A percentile compares a stretch with the other conserved stretches of the same genome.
Evolutionary conservation across 2,329 filamentous ascomycete species (phyloP).

Genomic region (Sphaerulina populicola): DNA sequence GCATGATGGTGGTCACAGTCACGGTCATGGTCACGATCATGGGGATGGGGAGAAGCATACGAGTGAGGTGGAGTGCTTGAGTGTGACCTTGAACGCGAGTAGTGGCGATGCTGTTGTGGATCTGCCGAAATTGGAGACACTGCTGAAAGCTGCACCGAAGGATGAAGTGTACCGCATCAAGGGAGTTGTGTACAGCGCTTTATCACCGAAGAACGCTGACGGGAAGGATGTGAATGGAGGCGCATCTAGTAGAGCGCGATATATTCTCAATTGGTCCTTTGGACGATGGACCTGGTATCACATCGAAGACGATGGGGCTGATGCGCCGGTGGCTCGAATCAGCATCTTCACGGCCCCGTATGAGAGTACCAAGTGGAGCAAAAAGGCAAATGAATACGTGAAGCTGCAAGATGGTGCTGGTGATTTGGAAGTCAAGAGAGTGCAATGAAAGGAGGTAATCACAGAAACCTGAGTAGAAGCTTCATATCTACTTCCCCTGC

Average conservation of each 20-base stretch:
- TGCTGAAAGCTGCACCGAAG: conserved; percentile 69
- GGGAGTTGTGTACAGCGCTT: conserved; percentile 48
- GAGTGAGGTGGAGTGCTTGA: conserved; percentile 83
- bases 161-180: conserved; percentile 97
- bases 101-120: conserved; percentile 46
- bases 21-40: conserved; percentile 34
- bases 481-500: too few relatives aligned
- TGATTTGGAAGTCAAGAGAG: conserved; percentile 43
- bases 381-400: conserved; percentile 50
- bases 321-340: conserved; percentile 55
- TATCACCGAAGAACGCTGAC: conserved; percentile 35
- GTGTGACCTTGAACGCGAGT: conserved; percentile 52
- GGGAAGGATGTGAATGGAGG: conserved; percentile 32
- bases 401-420: conserved; percentile 32
- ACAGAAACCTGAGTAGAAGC: too few relatives aligned
- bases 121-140: conserved; percentile 51
- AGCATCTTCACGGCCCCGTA: conserved; percentile 66
- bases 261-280: conserved; percentile 98
- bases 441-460: conserved; percentile 22
- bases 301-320: conserved; percentile 22
- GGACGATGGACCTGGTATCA: conserved; percentile 77
- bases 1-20: conserved; percentile 28
- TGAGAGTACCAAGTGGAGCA: conserved; percentile 69
- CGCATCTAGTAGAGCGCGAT: conserved; percentile 45
- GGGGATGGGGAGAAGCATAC: conserved; percentile 52